phyloP scores from a whole-genome alignment of 2,329 filamentous ascomycete species.

The Ustulina deusta region DNA sequence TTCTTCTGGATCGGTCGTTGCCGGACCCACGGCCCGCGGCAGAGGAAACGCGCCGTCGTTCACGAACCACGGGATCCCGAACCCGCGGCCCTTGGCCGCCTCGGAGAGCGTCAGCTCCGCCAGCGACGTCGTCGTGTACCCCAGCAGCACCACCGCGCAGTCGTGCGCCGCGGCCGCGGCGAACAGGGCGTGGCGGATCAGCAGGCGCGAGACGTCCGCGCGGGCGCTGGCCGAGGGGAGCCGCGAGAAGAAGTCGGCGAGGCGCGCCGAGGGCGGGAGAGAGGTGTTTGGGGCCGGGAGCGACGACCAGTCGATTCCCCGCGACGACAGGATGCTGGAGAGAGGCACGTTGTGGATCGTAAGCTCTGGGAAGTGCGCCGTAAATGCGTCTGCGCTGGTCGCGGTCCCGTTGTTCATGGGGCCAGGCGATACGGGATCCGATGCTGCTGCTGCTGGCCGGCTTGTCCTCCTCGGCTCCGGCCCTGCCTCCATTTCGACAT shows the following conservation, averaged over 20 bases:
- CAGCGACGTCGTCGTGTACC: constrained; percentile 87
- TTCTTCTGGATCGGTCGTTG: not conserved
- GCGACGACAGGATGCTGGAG: constrained; percentile 51
- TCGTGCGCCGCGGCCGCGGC: constrained; percentile 68
- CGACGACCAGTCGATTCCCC: constrained; percentile 65
- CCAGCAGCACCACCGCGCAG: constrained; percentile 82
- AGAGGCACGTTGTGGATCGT: constrained; percentile 73
- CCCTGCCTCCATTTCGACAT: not conserved
- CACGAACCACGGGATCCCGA: constrained; percentile 82
- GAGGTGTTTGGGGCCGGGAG: constrained; percentile 50
- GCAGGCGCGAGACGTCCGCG: constrained; percentile 76
- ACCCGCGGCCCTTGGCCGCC: constrained; percentile 91
- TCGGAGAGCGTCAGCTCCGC: constrained; percentile 88
- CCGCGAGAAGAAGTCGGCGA: constrained; percentile 68
- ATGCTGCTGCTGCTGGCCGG: not conserved
- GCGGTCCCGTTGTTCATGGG: not conserved
- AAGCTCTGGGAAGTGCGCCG: constrained; percentile 72
- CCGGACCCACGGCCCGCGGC: constrained; percentile 23
- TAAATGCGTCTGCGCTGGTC: constrained; percentile 4
- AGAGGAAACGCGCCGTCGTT: constrained; percentile 73
- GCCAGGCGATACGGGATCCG: not conserved
- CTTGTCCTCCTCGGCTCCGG: not conserved
- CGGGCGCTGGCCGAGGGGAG: constrained; percentile 81
- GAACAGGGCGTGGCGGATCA: constrained; percentile 79
- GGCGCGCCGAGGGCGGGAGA: constrained; percentile 40